Conservation (phyloP, 352 stramenopile species). For the Phytopythium chamaehyphon region DNA sequence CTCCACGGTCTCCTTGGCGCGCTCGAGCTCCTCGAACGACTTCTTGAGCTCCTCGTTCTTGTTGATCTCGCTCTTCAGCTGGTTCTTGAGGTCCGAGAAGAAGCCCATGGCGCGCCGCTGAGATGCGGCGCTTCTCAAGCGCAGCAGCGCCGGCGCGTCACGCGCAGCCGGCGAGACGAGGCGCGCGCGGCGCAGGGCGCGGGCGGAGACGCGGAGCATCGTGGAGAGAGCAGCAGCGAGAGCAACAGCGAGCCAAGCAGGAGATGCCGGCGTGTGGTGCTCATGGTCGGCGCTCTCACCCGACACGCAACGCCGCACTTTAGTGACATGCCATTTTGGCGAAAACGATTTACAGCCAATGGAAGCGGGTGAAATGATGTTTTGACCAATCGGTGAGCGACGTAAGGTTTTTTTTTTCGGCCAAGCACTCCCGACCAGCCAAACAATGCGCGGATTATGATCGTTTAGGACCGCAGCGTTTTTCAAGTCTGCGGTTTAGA, state of each 20-base stretch:
- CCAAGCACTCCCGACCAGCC: constrained; percentile 30
- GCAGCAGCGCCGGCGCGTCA: not conserved
- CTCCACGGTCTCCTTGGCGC: constrained; percentile 64
- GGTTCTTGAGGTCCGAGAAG: constrained; percentile 77
- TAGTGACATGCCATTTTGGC: not conserved
- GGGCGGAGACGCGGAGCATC: constrained; percentile 31
- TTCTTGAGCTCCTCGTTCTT: constrained; percentile 83
- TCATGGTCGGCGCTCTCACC: not conserved
- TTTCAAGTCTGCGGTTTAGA: not conserved
- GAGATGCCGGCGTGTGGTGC: constrained; percentile 1
- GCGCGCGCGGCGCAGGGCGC: constrained; percentile 17
- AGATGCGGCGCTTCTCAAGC: constrained; percentile 2
- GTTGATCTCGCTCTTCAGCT: constrained; percentile 74
- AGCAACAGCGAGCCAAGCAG: not conserved
- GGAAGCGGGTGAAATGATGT: not conserved
- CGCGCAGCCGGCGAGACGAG: constrained; percentile 7
- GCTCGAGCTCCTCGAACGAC: constrained; percentile 68
- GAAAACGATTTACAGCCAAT: constrained; percentile 3
- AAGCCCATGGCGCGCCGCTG: constrained; percentile 63
- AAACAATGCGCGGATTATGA: constrained; percentile 16
- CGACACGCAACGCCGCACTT: constrained; percentile 4
- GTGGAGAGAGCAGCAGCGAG: not conserved
- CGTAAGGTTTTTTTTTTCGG: not conserved
- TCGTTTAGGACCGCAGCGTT: constrained; percentile 10
- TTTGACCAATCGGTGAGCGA: constrained; percentile 17